Evolutionary conservation across 768 basidiomycete species (phyloP).

Genomic region (Serendipita sp.): DNA sequence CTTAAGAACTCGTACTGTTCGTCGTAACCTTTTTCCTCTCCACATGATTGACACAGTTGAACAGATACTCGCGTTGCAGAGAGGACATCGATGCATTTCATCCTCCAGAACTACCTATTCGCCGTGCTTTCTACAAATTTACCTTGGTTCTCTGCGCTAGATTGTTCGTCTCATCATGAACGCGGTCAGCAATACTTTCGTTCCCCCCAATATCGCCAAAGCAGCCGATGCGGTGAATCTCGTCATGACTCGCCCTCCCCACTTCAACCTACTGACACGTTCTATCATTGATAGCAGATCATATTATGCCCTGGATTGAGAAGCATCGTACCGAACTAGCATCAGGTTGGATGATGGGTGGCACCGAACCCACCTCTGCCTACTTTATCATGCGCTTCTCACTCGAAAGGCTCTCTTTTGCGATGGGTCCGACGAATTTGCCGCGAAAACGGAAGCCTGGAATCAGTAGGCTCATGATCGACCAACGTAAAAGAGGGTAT

Average conservation of each 20-base stretch:
- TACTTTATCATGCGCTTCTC: conserved; percentile 31
- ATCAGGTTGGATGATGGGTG: conserved; percentile 19
- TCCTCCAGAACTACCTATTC: conserved; percentile 7
- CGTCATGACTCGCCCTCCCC: no score
- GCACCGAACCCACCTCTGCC: conserved; percentile 24
- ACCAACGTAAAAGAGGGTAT: conserved; percentile 15
- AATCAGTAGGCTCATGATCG: conserved; percentile 23
- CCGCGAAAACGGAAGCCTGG: conserved; percentile 23
- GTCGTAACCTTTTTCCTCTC: neutral
- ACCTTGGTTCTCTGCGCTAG: conserved; percentile 11
- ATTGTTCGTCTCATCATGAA: conserved; percentile 12
- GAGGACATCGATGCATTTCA: conserved; percentile 13
- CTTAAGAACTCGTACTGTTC: conserved; percentile 8
- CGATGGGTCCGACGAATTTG: conserved; percentile 12
- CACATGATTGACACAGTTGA: neutral
- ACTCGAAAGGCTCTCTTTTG: conserved; percentile 16
- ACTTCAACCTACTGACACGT: conserved; percentile 11
- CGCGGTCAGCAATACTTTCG: conserved; percentile 9
- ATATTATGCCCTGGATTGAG: conserved; percentile 14
- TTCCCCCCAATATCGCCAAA: conserved; percentile 15
- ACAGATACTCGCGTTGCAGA: conserved; percentile 15
- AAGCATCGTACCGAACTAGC: conserved; percentile 19
- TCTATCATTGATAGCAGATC: conserved; percentile 14
- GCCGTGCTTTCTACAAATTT: conserved; percentile 2
- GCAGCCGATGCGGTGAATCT: conserved; percentile 1